Evolutionary conservation across 1,284 basidiomycete genomes (phyloP).

Genomic region (Pyrrhoderma lamaoense): DNA sequence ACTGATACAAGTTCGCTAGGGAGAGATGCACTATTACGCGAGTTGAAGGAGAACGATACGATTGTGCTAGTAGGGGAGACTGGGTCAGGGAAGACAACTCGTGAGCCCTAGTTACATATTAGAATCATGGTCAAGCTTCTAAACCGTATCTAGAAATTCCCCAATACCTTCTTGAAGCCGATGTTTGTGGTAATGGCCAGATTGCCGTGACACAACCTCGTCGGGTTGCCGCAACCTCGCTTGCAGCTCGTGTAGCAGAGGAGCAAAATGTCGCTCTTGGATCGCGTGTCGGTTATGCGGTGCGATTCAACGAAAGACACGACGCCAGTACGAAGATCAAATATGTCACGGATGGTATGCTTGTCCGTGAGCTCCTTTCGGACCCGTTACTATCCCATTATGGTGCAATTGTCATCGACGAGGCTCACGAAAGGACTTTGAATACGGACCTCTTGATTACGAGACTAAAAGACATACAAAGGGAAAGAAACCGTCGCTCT

Average conservation of each 20-base stretch:
- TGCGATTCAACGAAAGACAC: constrained; percentile 88
- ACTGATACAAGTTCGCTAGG: constrained; percentile 39
- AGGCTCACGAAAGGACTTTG: constrained; percentile 94
- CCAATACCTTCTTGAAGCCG: constrained; percentile 78
- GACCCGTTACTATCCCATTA: constrained; percentile 78
- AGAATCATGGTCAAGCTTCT: constrained; percentile 15
- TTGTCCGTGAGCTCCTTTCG: constrained; percentile 82
- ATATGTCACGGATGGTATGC: constrained; percentile 96
- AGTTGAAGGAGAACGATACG: constrained; percentile 77
- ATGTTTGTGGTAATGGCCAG: constrained; percentile 53
- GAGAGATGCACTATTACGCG: constrained; percentile 65
- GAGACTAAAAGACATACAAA: constrained; percentile 82
- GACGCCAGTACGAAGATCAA: constrained; percentile 75
- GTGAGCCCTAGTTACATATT: constrained; percentile 38
- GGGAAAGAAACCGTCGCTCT: constrained; percentile 47
- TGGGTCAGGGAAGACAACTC: constrained; percentile 97
- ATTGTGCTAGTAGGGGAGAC: constrained; percentile 93
- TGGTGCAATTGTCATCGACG: constrained; percentile 89
- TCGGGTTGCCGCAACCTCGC: constrained; percentile 88
- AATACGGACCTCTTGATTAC: constrained; percentile 94
- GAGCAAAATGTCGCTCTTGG: constrained; percentile 75
- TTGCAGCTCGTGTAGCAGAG: constrained; percentile 82
- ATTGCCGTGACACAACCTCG: constrained; percentile 92
- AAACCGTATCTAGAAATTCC: constrained; percentile 62
- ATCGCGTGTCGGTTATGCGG: constrained; percentile 83